These are phyloP conservation scores for Leccinum subspadiceum DNA, from an alignment of 1,284 basidiomycete genomes.

Conservation along the genomic window DNA sequence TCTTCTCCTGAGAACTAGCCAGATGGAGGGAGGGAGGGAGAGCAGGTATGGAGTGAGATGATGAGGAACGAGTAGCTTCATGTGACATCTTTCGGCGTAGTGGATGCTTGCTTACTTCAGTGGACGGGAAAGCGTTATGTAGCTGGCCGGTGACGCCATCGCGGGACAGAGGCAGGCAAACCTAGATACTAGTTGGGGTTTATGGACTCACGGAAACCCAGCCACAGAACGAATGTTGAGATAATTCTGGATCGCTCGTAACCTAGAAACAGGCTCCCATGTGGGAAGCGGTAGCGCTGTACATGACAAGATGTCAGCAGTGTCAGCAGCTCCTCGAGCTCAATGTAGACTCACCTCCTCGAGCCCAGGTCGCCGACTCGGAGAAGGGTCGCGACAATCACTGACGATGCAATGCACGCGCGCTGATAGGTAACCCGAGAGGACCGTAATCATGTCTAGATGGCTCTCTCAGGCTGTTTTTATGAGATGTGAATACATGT, in stretches of 20 bases:
- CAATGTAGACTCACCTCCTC: constrained; percentile 6
- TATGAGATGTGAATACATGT: constrained; percentile 7
- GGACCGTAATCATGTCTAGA: too few species aligned
- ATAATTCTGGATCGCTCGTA: constrained; percentile 9
- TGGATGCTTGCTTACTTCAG: neutral
- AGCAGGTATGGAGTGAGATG: constrained; percentile 3
- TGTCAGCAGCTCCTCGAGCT: neutral
- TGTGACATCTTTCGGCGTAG: constrained; percentile 13
- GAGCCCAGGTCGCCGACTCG: neutral
- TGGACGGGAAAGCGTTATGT: constrained; percentile 4
- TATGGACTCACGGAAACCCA: constrained; percentile 1
- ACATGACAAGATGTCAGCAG: neutral
- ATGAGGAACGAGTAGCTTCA: constrained; percentile 7
- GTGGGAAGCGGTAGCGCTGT: constrained; percentile 9
- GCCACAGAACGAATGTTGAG: constrained; percentile 1
- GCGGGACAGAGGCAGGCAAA: neutral
- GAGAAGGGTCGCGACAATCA: neutral
- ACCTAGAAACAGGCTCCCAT: constrained; percentile 16
- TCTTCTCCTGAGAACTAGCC: neutral
- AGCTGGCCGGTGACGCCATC: neutral
- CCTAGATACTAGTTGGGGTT: neutral
- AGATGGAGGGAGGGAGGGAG: constrained; percentile 22
- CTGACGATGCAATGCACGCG: neutral
- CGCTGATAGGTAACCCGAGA: neutral
- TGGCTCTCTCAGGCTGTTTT: neutral